These are phyloP conservation scores for Schizophyllum amplum DNA, from an alignment of 1,284 basidiomycete genomes.

Conservation along the genomic window DNA sequence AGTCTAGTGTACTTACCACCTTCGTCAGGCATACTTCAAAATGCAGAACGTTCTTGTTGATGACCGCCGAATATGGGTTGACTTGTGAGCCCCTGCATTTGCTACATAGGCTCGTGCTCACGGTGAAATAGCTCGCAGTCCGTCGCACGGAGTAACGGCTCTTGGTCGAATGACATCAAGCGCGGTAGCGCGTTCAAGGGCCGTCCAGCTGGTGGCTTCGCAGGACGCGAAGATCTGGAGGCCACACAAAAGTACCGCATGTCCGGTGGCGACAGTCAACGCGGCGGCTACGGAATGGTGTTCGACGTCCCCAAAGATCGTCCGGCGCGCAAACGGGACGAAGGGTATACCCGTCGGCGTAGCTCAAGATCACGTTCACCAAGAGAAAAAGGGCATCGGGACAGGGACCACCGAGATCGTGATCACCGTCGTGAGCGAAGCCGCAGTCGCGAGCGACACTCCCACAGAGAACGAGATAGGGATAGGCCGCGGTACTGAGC, in stretches of 20 bases:
- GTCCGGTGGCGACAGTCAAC: constrained; percentile 24
- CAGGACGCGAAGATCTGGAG: constrained; percentile 66
- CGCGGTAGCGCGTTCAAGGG: constrained; percentile 37
- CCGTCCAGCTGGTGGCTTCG: constrained; percentile 39
- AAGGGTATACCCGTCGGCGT: not conserved
- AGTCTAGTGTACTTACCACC: constrained; percentile 1
- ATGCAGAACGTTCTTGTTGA: constrained; percentile 99
- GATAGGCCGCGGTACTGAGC: not conserved
- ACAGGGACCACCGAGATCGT: not conserved
- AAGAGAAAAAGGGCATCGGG: not conserved
- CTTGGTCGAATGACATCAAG: constrained; percentile 69
- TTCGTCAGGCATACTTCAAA: constrained; percentile 86
- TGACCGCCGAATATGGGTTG: constrained; percentile 97
- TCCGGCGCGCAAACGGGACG: not conserved
- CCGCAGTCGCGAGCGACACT: constrained; percentile 13
- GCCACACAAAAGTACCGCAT: constrained; percentile 58
- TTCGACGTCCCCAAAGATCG: constrained; percentile 49
- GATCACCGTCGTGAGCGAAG: not conserved
- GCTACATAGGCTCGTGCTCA: constrained; percentile 5
- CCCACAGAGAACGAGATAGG: constrained; percentile 11
- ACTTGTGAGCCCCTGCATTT: constrained; percentile 56
- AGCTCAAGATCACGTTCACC: not conserved
- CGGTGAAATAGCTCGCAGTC: constrained; percentile 68
- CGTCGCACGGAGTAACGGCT: constrained; percentile 66
- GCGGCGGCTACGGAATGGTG: constrained; percentile 59